A percentile compares a stretch with the other conserved stretches of the same genome.
phyloP scores from a whole-genome alignment of 257 asterid species.

The Jacaranda mimosifolia region DNA sequence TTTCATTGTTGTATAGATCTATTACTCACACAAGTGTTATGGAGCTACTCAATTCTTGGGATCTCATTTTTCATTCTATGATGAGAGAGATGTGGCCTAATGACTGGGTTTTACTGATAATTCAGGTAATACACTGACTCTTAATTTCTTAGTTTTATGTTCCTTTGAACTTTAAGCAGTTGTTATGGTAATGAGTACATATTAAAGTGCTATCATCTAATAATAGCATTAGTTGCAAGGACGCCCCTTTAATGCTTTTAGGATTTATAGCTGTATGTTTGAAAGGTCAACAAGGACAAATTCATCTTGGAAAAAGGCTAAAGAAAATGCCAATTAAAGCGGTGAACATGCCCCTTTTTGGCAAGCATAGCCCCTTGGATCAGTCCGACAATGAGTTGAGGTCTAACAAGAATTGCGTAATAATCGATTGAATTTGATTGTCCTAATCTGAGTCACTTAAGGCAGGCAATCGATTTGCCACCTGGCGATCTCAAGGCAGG shows the following conservation, averaged over 20 bases:
- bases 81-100: constrained; percentile 29
- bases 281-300: background rate
- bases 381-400: too few relatives aligned
- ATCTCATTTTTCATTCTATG: constrained; percentile 30
- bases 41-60: constrained; percentile 37
- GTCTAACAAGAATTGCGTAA: too few relatives aligned
- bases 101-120: constrained; percentile 15
- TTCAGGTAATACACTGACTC: constrained; percentile 36
- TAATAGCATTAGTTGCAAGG: background rate
- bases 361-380: too few relatives aligned
- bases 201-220: background rate
- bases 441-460: too few relatives aligned
- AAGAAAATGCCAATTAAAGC: background rate
- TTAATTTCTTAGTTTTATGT: background rate
- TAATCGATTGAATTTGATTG: too few relatives aligned
- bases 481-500: too few relatives aligned
- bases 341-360: too few relatives aligned
- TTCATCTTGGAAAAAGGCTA: background rate
- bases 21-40: background rate
- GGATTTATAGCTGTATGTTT: background rate
- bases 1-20: constrained; percentile 19
- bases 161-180: constrained; percentile 1
- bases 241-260: constrained; percentile 19
- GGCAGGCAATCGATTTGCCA: too few relatives aligned
- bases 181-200: constrained; percentile 16